Evolutionary conservation across 2,329 filamentous ascomycete genomes (phyloP), one percentile per base, ranked within the genome.

Genomic region (Macrophomina phaseolina): DNA sequence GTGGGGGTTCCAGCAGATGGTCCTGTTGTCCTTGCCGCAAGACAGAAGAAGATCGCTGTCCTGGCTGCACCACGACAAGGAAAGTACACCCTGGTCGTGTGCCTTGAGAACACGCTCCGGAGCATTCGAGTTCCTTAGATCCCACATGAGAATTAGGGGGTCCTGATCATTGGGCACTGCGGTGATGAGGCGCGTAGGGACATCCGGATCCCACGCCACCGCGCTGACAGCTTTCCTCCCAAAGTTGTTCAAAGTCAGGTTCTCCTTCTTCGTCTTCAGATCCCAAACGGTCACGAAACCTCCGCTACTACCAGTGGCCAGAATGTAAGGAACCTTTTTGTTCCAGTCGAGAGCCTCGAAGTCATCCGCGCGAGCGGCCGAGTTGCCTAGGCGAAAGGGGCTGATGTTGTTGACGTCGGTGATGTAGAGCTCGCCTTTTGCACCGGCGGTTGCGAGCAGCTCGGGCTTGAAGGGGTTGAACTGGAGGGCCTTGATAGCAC

Each of bases 271-370:
- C 12, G 92, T 93, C 84, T 97, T 97, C 70, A 98, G 86, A 81
- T 99, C 95, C 95, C 95, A 99, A 18, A 99, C 94, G 2, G 95
- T 98, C 42, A 98, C 94, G 75, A 98, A 97, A 4, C 95, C 95
- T 60, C 93, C 94, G 69, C 89, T 91, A 76, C 94, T 94, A 71
- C 95, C 95, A 9, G 94, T 98, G 18, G 94, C 95, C 72, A 99
- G 83, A 77, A 99, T 99, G 77, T 99, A 94, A 14, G 94, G 89
- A 49, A 98, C 94, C 82, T 97, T 98, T 76, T 93, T 94, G 81
- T 99, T 99, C 96, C 96, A 99, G 72, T 97, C 94, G 68, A 99
- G 85, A 71, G 94, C 97, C 75, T 98, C 95, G 70, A 98, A 92
- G 73, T 99, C 95, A 74, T 98, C 94, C 46, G 93, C 91, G 76